phyloP scores from a whole-genome alignment of 2,329 filamentous ascomycete species.

The Lecanicillium sp. region DNA sequence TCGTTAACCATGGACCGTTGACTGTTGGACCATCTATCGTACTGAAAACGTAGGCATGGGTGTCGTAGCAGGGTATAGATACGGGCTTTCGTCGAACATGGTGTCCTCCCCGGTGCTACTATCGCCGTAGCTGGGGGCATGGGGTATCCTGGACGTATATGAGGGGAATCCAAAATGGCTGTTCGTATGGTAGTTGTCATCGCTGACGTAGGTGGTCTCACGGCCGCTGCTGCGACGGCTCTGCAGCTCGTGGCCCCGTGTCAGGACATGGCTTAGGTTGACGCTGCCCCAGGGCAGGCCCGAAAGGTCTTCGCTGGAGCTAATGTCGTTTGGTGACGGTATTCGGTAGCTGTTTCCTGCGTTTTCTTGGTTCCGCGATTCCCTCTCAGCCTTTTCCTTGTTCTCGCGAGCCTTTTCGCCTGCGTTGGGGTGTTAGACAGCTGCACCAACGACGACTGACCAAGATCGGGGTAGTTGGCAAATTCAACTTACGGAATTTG shows the following conservation, averaged over 20 bases:
- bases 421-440: conserved; percentile 23
- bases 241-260: conserved; percentile 41
- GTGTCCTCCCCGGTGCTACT: conserved; percentile 25
- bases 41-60: conserved; percentile 4
- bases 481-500: conserved; percentile 56
- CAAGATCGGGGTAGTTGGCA: conserved; percentile 6
- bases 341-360: conserved; percentile 59
- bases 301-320: conserved; percentile 42
- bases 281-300: conserved; percentile 68
- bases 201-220: conserved; percentile 24
- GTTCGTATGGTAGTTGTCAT: conserved; percentile 22
- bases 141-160: conserved; percentile 18
- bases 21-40: background rate
- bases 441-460: conserved; percentile 7
- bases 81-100: conserved; percentile 21
- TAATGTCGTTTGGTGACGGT: conserved; percentile 49
- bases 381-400: conserved; percentile 57
- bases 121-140: conserved; percentile 23
- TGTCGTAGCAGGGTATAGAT: conserved; percentile 18
- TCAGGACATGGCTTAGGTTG: conserved; percentile 48
- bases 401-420: conserved; percentile 64
- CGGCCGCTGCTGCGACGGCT: conserved; percentile 34
- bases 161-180: conserved; percentile 7
- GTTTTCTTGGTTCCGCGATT: conserved; percentile 53
- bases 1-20: too few relatives aligned